Base-by-base conservation (phyloP, 805 yeast species). In the Kurtzmaniella cleridarum region DNA sequence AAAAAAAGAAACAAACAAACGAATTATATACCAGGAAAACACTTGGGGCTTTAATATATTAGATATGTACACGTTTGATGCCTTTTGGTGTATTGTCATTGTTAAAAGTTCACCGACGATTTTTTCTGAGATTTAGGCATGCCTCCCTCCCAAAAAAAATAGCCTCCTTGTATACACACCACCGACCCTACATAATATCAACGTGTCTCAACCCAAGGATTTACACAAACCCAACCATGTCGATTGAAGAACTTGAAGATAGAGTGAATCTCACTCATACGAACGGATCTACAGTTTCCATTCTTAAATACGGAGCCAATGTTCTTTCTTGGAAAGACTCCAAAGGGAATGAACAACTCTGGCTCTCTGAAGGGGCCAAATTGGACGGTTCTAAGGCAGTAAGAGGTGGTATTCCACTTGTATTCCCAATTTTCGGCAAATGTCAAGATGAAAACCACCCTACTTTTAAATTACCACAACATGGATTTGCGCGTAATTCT, bases 361-460 rank as follows among this genome's bases (percentile, higher is more conserved):
- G 96, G 95, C 66, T 83, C 24, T 76, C 83, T 6, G 59, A 68
- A 9, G 91, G 76, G 29, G 95, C 98, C 34, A 79, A 80, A 51
- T 65, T 91, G 44, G 98, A 93, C 55, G 98, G 98, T 9, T 66
- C 91, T 33, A 85, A 84, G 55, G 95, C 98, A 1, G 97, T 93
- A 14, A 78, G 98, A 59, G 98, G 98, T 47, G 98, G 98, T 37
- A 86, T 93, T 38, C 98, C 98, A 10, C 68, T 93, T 17, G 98
- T 91, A 7, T 93, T 93, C 73, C 98, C 98, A 2, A 86, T 83
- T 1, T 85, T 85, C 53, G 98, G 98, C 43, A 89, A 80, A 47
- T 67, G 71, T 11, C 69, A 71, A 26, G 70, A 75, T 6, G 72
- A 67, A 40, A 18, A 40, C 8, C 71, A 65, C 41, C 84, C 85